Percentiles rank a stretch among this genome's conserved stretches.
Conservation (phyloP, 768 basidiomycete species). For the Neoboletus subvelutipes region DNA sequence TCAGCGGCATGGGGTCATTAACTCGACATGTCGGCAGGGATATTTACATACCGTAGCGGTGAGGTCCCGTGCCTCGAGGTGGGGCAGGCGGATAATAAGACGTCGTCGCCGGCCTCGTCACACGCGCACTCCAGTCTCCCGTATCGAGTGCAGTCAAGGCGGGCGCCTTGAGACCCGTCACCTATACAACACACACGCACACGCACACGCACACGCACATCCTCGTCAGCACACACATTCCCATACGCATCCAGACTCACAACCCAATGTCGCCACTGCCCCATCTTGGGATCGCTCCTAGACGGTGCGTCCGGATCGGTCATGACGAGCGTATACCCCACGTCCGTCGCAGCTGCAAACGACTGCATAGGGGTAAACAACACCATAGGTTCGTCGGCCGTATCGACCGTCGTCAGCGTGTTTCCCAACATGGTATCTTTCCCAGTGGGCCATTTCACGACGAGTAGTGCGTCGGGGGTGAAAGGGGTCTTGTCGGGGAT, state of each 20-base stretch:
- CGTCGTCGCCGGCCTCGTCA: slow-evolving; percentile 48
- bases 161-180: slow-evolving; percentile 41
- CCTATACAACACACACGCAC: slow-evolving; percentile 23
- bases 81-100: slow-evolving; percentile 60
- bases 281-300: slow-evolving; percentile 44
- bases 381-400: slow-evolving; percentile 51
- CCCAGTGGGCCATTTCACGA: slow-evolving; percentile 29
- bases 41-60: slow-evolving; percentile 51
- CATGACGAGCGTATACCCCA: slow-evolving; percentile 54
- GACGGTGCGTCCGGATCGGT: slow-evolving; percentile 62
- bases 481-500: slow-evolving; percentile 26
- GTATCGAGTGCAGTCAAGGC: slow-evolving; percentile 31
- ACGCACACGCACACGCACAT: neutral
- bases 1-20: neutral
- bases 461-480: slow-evolving; percentile 28
- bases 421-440: slow-evolving; percentile 40
- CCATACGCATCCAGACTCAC: slow-evolving; percentile 31
- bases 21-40: neutral
- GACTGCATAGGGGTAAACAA: slow-evolving; percentile 43
- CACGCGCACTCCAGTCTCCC: slow-evolving; percentile 37
- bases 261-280: slow-evolving; percentile 58
- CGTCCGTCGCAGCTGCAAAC: slow-evolving; percentile 31
- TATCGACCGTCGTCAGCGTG: slow-evolving; percentile 36
- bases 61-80: slow-evolving; percentile 49
- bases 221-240: neutral